A percentile compares a stretch with the other conserved stretches of the same genome.
Conservation (phyloP, 768 basidiomycete species). For the Rubroboletus pulcherrimus region DNA sequence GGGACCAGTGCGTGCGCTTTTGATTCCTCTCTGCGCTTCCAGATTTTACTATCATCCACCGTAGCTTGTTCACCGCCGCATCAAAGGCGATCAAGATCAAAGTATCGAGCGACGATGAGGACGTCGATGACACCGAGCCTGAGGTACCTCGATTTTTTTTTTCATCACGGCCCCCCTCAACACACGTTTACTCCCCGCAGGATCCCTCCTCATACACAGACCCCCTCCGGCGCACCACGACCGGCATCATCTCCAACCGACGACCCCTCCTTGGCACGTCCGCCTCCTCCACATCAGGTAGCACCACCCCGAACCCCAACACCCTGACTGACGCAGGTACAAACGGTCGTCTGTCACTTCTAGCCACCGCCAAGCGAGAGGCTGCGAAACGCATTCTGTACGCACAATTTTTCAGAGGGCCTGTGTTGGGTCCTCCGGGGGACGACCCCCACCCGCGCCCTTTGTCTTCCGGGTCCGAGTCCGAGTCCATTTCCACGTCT, state of each 20-base stretch:
- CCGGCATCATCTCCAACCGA: constrained; percentile 74
- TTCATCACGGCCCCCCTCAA: background rate
- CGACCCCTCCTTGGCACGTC: constrained; percentile 51
- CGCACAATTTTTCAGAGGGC: constrained; percentile 76
- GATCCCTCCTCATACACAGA: constrained; percentile 11
- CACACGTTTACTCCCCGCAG: constrained; percentile 3
- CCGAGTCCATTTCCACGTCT: background rate
- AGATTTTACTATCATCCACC: background rate
- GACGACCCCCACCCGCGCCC: background rate
- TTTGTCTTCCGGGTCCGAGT: background rate
- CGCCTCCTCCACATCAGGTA: constrained; percentile 44
- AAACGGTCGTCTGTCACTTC: constrained; percentile 40
- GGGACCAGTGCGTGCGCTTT: constrained; percentile 87
- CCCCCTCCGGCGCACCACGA: constrained; percentile 54
- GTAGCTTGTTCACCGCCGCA: constrained; percentile 67
- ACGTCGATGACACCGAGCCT: constrained; percentile 27
- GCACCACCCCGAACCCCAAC: constrained; percentile 35
- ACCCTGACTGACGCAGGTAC: background rate
- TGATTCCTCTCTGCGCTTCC: background rate
- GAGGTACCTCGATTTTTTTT: constrained; percentile 1
- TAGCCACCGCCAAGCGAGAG: constrained; percentile 70
- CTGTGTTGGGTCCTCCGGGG: constrained; percentile 57
- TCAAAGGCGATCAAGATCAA: constrained; percentile 79
- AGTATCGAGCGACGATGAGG: constrained; percentile 50
- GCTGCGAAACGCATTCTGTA: constrained; percentile 76